Evolutionary conservation across 176 grass and related monocot species (phyloP).

Genomic region (Oryza longistaminata): DNA sequence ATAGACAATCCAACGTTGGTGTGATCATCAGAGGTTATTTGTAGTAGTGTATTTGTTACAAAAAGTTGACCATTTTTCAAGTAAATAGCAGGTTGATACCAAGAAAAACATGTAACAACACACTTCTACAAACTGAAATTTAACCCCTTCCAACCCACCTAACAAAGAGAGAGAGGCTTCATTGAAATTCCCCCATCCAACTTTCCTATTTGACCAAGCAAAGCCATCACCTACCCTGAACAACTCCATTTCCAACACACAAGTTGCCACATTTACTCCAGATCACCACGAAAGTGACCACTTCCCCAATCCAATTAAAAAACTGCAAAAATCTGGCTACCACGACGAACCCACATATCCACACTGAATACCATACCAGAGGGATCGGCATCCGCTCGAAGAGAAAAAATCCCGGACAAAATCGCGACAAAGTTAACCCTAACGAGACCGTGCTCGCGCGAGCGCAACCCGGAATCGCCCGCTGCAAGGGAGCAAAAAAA

Average conservation of each 20-base stretch:
- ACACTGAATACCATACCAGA: not conserved
- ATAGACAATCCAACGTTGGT: not conserved
- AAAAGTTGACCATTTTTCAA: not conserved
- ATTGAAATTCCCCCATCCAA: not conserved
- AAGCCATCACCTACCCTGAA: slow-evolving; percentile 10
- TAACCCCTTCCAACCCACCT: not conserved
- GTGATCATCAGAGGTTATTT: not conserved
- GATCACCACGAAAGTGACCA: not conserved
- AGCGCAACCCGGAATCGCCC: not conserved
- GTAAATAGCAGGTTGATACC: not conserved
- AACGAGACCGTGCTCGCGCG: not conserved
- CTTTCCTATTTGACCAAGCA: not conserved
- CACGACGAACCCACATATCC: not conserved
- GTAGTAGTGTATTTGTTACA: not conserved
- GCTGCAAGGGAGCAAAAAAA: not conserved
- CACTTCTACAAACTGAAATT: not conserved
- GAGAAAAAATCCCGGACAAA: not conserved
- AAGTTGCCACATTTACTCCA: not conserved
- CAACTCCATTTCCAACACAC: not conserved
- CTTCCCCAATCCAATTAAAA: not conserved
- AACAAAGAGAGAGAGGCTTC: not conserved
- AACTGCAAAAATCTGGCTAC: not conserved
- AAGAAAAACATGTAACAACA: too few relatives aligned
- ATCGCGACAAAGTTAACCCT: not conserved
- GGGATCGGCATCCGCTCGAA: not conserved